Evolutionary conservation across 1,139 yeast species (phyloP).

Genomic region (Pneumocystis sp.): DNA sequence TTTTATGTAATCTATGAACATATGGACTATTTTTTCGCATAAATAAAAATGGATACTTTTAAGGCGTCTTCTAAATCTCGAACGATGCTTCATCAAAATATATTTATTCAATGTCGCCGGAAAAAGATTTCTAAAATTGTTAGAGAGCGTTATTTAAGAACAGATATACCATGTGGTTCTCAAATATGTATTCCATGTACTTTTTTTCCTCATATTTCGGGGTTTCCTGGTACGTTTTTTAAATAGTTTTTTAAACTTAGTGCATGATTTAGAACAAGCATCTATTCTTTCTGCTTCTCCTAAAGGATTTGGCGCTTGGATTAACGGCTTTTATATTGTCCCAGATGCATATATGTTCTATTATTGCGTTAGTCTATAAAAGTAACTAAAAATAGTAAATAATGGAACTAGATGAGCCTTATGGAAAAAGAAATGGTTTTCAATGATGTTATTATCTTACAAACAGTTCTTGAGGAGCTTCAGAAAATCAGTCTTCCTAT

Average conservation of each 20-base stretch:
- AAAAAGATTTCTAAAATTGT: slow-evolving; percentile 87
- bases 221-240: background rate
- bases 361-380: slow-evolving; percentile 36
- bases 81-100: slow-evolving; percentile 40
- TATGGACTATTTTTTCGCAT: background rate
- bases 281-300: slow-evolving; percentile 41
- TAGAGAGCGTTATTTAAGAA: slow-evolving; percentile 82
- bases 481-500: slow-evolving; percentile 77
- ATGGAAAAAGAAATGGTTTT: slow-evolving; percentile 66
- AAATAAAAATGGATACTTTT: background rate
- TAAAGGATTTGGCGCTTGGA: slow-evolving; percentile 21
- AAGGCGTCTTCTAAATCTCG: background rate
- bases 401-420: slow-evolving; percentile 43
- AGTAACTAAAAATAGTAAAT: background rate
- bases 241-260: slow-evolving; percentile 16
- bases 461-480: slow-evolving; percentile 87
- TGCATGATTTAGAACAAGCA: slow-evolving; percentile 24
- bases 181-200: slow-evolving; percentile 49
- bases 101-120: slow-evolving; percentile 68
- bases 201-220: slow-evolving; percentile 26
- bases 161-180: slow-evolving; percentile 85
- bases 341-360: slow-evolving; percentile 80
- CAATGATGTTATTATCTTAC: slow-evolving; percentile 82
- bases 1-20: background rate
- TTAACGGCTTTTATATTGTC: slow-evolving; percentile 60